Evolutionary conservation across 495 filamentous ascomycete genomes (phyloP).

Genomic region (Tuber calosporum): DNA sequence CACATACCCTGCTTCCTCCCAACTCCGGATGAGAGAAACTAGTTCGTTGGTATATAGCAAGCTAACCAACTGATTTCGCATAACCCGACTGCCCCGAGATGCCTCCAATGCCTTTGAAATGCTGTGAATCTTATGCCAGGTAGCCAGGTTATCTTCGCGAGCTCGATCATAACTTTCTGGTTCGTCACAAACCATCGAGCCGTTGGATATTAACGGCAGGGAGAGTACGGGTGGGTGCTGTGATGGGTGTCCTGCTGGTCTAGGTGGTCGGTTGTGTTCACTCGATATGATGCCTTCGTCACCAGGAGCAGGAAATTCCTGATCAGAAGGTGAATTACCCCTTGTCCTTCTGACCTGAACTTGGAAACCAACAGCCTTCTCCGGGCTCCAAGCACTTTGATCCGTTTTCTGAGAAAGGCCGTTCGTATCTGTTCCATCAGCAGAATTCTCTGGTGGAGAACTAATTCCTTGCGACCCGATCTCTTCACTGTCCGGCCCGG

Average conservation of each 20-base stretch:
- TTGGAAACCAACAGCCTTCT: slow-evolving; percentile 1
- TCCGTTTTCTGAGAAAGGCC: not conserved
- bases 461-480: not conserved
- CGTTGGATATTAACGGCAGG: not conserved
- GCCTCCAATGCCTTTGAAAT: not conserved
- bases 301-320: not conserved
- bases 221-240: not conserved
- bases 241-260: not conserved
- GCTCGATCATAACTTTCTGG: not conserved
- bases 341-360: not conserved
- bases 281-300: not conserved
- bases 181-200: not conserved
- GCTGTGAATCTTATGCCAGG: slow-evolving; percentile 1
- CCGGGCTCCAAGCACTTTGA: not conserved
- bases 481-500: slow-evolving; percentile 16
- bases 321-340: not conserved
- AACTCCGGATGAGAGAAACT: not conserved
- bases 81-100: not conserved
- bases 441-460: not conserved
- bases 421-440: not conserved
- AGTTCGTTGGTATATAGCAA: not conserved
- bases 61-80: not conserved
- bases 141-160: not conserved
- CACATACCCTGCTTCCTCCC: slow-evolving; percentile 1
- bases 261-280: not conserved